Evolutionary conservation across 805 yeast genomes (phyloP).

Genomic region (Candida argentea): DNA sequence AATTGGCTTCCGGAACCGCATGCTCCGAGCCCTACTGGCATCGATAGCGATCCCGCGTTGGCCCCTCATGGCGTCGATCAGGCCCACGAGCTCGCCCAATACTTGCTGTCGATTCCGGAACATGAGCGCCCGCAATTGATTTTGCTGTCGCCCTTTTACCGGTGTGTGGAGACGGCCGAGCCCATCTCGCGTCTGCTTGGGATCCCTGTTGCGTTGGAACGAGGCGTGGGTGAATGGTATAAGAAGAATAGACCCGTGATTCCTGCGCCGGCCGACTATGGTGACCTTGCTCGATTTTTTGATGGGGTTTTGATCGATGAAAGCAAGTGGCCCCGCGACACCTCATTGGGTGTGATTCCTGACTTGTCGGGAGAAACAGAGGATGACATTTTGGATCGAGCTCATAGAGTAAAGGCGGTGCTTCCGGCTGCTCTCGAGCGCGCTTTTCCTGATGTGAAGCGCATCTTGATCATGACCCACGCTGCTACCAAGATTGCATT

Average conservation of each 20-base stretch:
- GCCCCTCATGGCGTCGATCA: conserved; percentile 86
- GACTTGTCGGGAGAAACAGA: conserved; percentile 64
- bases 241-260: conserved; percentile 54
- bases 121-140: conserved; percentile 60
- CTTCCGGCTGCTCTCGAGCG: conserved; percentile 51
- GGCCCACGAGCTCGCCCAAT: conserved; percentile 68
- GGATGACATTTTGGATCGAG: conserved; percentile 56
- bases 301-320: conserved; percentile 18
- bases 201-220: conserved; percentile 55
- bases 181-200: conserved; percentile 57
- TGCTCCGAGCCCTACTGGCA: conserved; percentile 77
- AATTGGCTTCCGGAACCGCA: conserved; percentile 75
- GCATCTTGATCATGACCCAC: conserved; percentile 72
- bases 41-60: conserved; percentile 80
- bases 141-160: conserved; percentile 75
- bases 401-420: conserved; percentile 39
- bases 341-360: conserved; percentile 53
- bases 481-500: conserved; percentile 89
- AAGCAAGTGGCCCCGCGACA: conserved; percentile 30
- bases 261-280: conserved; percentile 57
- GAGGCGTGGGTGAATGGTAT: conserved; percentile 92
- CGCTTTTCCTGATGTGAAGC: conserved; percentile 48
- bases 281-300: conserved; percentile 44
- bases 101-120: conserved; percentile 31
- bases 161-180: conserved; percentile 75